Percentiles rank a stretch among this genome's conserved stretches.
Conservation (phyloP, 2,329 filamentous ascomycete genomes). For the Sclerotinia trifoliorum region DNA sequence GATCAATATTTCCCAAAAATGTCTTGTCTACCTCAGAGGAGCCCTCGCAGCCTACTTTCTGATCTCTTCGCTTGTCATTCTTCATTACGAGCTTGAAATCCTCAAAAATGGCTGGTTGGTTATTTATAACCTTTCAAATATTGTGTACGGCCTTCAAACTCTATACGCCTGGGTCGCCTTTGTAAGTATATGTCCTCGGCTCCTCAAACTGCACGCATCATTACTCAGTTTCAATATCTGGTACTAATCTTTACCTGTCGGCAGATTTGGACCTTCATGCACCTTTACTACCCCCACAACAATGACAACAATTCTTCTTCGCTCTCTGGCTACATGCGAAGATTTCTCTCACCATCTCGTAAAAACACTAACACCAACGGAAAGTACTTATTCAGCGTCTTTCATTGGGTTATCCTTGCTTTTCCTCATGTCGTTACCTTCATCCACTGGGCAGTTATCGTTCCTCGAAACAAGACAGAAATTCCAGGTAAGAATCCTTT, state of each 20-base stretch:
- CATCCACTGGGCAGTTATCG: conserved; percentile 38
- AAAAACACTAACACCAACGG: conserved; percentile 31
- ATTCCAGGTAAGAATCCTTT: conserved; percentile 28
- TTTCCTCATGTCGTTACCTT: conserved; percentile 38
- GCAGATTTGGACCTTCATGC: conserved; percentile 40
- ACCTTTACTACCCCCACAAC: conserved; percentile 38
- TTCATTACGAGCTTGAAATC: conserved; percentile 34
- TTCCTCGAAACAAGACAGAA: conserved; percentile 31
- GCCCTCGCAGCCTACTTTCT: conserved; percentile 34
- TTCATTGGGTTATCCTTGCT: conserved; percentile 36
- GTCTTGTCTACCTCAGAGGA: conserved; percentile 34
- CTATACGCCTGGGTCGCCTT: conserved; percentile 37
- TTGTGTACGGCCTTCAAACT: conserved; percentile 36
- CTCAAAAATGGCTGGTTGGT: conserved; percentile 30
- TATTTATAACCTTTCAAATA: conserved; percentile 38
- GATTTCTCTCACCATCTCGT: conserved; percentile 34
- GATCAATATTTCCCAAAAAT: conserved; percentile 36
- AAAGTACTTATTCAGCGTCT: conserved; percentile 39
- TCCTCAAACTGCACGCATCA: neutral
- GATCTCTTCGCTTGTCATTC: conserved; percentile 29
- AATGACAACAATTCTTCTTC: conserved; percentile 27
- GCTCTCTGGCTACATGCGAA: conserved; percentile 27
- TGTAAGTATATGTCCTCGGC: conserved; percentile 31
- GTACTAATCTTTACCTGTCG: neutral
- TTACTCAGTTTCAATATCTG: neutral